Conservation (phyloP, 352 stramenopile species). For the Pythium apleroticum region DNA sequence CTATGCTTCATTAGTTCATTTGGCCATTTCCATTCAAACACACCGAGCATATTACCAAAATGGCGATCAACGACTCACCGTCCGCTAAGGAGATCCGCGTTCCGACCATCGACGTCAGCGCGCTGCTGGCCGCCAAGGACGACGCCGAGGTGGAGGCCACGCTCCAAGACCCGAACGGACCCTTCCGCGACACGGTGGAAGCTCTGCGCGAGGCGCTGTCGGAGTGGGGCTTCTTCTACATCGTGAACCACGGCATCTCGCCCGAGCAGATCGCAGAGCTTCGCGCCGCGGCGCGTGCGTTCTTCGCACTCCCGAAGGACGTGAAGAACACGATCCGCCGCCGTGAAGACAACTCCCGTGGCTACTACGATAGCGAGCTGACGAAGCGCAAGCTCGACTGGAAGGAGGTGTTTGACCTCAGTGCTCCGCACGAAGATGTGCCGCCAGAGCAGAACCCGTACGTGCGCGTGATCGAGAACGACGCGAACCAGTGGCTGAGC, state of each 20-base stretch:
- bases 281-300: slow-evolving; percentile 52
- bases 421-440: slow-evolving; percentile 36
- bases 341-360: slow-evolving; percentile 74
- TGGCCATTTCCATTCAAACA: neutral
- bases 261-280: slow-evolving; percentile 60
- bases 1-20: neutral
- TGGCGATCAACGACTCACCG: neutral
- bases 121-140: slow-evolving; percentile 33
- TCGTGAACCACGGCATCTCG: slow-evolving; percentile 78
- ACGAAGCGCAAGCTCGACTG: slow-evolving; percentile 94
- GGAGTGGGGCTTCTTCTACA: slow-evolving; percentile 93
- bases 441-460: slow-evolving; percentile 32
- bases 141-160: slow-evolving; percentile 33
- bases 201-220: slow-evolving; percentile 52
- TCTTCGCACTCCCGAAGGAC: slow-evolving; percentile 79
- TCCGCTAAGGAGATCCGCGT: slow-evolving; percentile 21
- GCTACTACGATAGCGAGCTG: slow-evolving; percentile 93
- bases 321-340: slow-evolving; percentile 60
- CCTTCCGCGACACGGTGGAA: slow-evolving; percentile 38
- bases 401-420: slow-evolving; percentile 88
- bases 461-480: slow-evolving; percentile 61
- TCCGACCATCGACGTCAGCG: slow-evolving; percentile 42
- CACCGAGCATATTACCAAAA: neutral
- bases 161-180: neutral
- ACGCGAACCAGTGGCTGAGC: slow-evolving; percentile 81